Evolutionary conservation across 208 protist species (phyloP).

Genomic region (Leishmania tarentolae): DNA sequence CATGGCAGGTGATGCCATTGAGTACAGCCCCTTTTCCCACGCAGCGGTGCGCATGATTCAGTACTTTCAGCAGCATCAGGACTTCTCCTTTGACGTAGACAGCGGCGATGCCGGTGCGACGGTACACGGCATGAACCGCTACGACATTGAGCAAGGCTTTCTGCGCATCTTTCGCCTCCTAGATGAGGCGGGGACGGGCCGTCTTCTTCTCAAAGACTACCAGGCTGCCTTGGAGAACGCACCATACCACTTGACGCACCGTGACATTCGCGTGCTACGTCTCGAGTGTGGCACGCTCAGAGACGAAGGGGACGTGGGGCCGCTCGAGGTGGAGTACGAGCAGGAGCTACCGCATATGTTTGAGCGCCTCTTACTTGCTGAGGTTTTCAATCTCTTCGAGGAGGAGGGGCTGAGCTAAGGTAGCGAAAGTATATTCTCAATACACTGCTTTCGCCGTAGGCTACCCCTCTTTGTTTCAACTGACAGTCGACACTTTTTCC

Average conservation of each 20-base stretch:
- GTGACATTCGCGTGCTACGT: constrained; percentile 74
- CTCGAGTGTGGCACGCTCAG: constrained; percentile 58
- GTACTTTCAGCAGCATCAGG: constrained; percentile 70
- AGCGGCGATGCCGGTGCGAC: constrained; percentile 37
- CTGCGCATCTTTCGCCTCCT: constrained; percentile 69
- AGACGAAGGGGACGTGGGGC: constrained; percentile 20
- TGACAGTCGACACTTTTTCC: neutral
- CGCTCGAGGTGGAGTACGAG: constrained; percentile 72
- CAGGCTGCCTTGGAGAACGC: constrained; percentile 61
- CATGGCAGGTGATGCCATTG: constrained; percentile 47
- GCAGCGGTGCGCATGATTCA: constrained; percentile 60
- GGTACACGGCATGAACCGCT: constrained; percentile 83
- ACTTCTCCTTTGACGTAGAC: constrained; percentile 46
- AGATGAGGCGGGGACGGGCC: constrained; percentile 60
- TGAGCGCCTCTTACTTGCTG: constrained; percentile 67
- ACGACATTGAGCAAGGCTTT: constrained; percentile 82
- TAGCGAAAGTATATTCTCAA: neutral
- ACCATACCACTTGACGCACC: constrained; percentile 79
- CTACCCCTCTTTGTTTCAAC: neutral
- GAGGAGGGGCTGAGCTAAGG: constrained; percentile 26
- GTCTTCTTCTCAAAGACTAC: constrained; percentile 71
- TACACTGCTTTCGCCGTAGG: neutral
- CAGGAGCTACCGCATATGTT: constrained; percentile 73
- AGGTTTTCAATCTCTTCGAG: constrained; percentile 75
- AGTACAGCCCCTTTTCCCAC: constrained; percentile 68